phyloP scores from a whole-genome alignment of 805 yeast genomes.

The Wickerhamomyces canadensis region DNA sequence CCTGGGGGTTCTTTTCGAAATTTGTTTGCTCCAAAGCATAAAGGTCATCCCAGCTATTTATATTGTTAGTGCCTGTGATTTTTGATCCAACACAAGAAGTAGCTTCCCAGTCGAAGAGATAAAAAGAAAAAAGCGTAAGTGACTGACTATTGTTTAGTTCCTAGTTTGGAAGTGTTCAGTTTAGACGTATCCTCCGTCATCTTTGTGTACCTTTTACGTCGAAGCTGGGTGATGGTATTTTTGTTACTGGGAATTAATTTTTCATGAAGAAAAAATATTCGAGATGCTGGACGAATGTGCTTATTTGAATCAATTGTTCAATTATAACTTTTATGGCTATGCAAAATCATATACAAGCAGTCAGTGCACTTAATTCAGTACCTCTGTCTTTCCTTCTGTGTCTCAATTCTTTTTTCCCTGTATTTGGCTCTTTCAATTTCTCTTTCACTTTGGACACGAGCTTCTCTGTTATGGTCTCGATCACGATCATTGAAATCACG shows the following conservation, averaged over 20 bases:
- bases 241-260: no score
- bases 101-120: no score
- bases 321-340: no score
- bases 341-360: not conserved
- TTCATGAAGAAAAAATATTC: no score
- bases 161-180: constrained; percentile 74
- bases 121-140: no score
- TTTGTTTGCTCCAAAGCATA: constrained; percentile 69
- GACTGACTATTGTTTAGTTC: constrained; percentile 65
- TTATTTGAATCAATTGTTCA: no score
- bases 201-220: no score
- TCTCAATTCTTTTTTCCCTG: constrained; percentile 7
- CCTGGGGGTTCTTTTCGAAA: constrained; percentile 68
- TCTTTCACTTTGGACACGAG: constrained; percentile 10
- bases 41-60: constrained; percentile 75
- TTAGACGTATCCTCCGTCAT: constrained; percentile 37
- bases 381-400: constrained; percentile 2
- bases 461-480: constrained; percentile 21
- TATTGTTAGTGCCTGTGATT: constrained; percentile 13
- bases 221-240: no score
- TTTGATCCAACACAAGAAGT: no score
- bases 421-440: constrained; percentile 18
- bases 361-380: constrained; percentile 1
- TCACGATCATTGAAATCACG: constrained; percentile 19
- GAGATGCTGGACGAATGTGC: no score